Evolutionary conservation across 208 protist species (phyloP).

Genomic region (Willaertia magna): DNA sequence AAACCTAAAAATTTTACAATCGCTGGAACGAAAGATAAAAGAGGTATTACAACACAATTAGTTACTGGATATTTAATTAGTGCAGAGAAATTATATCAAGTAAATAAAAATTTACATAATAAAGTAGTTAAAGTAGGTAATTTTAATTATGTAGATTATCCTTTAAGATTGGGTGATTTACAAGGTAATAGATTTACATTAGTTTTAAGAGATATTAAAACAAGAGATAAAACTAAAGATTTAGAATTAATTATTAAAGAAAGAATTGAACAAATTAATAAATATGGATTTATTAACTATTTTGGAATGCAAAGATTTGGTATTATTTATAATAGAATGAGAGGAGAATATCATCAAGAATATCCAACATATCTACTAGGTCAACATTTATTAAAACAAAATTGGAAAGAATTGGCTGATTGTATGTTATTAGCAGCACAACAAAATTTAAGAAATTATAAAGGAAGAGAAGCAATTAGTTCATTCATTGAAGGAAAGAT

Average conservation of each 20-base stretch:
- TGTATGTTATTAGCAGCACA: slow-evolving; percentile 53
- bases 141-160: slow-evolving; percentile 42
- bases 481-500: not conserved
- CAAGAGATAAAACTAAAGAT: no score
- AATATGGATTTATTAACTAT: slow-evolving; percentile 77
- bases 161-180: slow-evolving; percentile 63
- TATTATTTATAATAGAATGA: slow-evolving; percentile 45
- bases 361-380: slow-evolving; percentile 71
- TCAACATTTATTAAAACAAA: slow-evolving; percentile 47
- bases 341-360: not conserved
- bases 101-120: slow-evolving; percentile 52
- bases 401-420: slow-evolving; percentile 48
- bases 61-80: slow-evolving; percentile 51
- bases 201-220: slow-evolving; percentile 49
- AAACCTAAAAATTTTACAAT: slow-evolving; percentile 40
- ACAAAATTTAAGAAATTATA: not conserved
- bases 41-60: slow-evolving; percentile 63
- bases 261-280: slow-evolving; percentile 26
- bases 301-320: slow-evolving; percentile 86
- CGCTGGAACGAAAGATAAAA: slow-evolving; percentile 80
- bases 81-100: slow-evolving; percentile 35
- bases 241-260: slow-evolving; percentile 19
- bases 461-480: not conserved
- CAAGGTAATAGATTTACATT: slow-evolving; percentile 77
- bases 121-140: slow-evolving; percentile 55